Base-by-base conservation (phyloP, 495 filamentous ascomycete genomes). In the Lasiosphaeris hirsuta region DNA sequence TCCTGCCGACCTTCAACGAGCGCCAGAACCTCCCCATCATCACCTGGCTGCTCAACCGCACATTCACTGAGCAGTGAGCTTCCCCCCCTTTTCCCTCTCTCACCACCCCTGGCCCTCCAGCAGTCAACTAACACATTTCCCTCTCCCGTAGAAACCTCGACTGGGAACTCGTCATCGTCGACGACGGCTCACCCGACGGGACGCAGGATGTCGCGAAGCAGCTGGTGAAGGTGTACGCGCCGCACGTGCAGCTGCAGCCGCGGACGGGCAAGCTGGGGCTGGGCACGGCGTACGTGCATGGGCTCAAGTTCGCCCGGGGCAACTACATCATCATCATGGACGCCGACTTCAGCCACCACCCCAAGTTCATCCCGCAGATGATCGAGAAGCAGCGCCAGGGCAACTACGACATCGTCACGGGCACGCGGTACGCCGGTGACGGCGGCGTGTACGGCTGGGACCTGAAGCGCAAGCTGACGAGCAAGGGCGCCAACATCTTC, bases 281-380 rank as follows among this genome's bases (percentile, higher is more conserved):
- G 23, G 94, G 94, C 54, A 97, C 94, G 2, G 94, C 95, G 9
- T 98, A 98, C 77, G 89, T 97, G 42, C 92, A 98, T 71, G 94
- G 94, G 40, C 80, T 97, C 51, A 80, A 92, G 67, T 96, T 85
- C 69, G 86, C 79, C 37, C 90, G 85, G 18, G 94, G 94, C 60
- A 96, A 92, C 80, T 97, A 84, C 72, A 87, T 98, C 57, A 90
- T 98, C 78, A 98, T 98, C 80, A 97, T 98, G 94, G 94, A 98
- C 78, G 94, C 94, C 73, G 94, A 98, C 74, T 98, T 98, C 84
- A 89, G 84, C 68, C 95, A 98, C 79, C 94, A 98, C 76, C 92
- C 92, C 67, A 96, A 96, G 77, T 97, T 96, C 81, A 90, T 97
- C 69, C 84, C 89, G 54, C 77, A 86, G 65, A 95, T 96, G 90